phyloP scores from a whole-genome alignment of 2,329 filamentous ascomycete species.

The Ceratocystis diversiconidia region DNA sequence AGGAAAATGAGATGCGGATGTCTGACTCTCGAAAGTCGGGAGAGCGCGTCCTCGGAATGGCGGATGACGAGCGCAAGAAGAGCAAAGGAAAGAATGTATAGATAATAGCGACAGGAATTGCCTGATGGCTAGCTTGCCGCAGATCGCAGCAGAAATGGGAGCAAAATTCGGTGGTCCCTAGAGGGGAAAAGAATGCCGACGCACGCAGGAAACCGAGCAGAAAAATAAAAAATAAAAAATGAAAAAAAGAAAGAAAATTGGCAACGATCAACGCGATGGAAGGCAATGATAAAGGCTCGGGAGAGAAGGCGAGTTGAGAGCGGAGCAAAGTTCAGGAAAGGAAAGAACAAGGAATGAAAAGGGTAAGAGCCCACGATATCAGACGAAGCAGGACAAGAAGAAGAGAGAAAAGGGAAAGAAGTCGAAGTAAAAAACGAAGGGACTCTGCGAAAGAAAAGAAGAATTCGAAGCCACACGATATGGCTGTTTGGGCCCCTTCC shows the following conservation, averaged over 20 bases:
- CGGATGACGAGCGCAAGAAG: not conserved
- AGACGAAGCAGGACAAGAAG: not conserved
- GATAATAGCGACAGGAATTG: not conserved
- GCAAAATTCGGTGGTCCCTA: not conserved
- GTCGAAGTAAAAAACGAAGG: not conserved
- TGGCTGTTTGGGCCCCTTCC: constrained; percentile 6
- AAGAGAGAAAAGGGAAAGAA: constrained; percentile 2
- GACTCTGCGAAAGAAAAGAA: constrained; percentile 1
- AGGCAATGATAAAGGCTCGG: constrained; percentile 9
- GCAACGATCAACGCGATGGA: constrained; percentile 21
- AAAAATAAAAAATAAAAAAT: constrained; percentile 1
- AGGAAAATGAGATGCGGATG: not conserved
- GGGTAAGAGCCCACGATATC: constrained; percentile 12
- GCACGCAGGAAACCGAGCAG: not conserved
- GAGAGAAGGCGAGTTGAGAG: constrained; percentile 16
- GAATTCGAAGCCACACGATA: not conserved
- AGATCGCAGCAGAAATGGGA: not conserved
- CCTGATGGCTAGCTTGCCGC: not conserved
- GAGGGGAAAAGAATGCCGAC: constrained; percentile 17
- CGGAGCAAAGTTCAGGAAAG: constrained; percentile 17
- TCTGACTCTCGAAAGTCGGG: not conserved
- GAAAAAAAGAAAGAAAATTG: constrained; percentile 21
- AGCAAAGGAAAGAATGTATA: not conserved
- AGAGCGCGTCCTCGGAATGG: not conserved
- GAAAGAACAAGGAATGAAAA: constrained; percentile 19